These are phyloP conservation scores for bread wheat (Triticum aestivum) DNA, from an alignment of 176 grass and related monocot species.

Conservation along the genomic window DNA sequence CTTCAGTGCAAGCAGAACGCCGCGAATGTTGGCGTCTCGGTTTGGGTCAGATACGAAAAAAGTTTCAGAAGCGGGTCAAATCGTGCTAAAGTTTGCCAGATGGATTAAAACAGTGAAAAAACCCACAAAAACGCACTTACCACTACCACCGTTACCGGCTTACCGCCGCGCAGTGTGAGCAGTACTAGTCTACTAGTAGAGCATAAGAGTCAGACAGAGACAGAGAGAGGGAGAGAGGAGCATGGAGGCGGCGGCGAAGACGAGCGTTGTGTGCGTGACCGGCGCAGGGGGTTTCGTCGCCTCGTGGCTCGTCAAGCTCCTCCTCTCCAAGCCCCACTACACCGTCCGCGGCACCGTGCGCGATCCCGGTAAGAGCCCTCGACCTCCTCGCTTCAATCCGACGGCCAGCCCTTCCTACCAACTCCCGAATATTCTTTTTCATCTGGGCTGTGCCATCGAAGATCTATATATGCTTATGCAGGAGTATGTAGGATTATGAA, in stretches of 20 bases:
- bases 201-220: not conserved
- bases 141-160: too few relatives aligned
- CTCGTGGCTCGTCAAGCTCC: conserved; percentile 1
- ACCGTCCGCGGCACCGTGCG: conserved; percentile 7
- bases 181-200: too few relatives aligned
- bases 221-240: not conserved
- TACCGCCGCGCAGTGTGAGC: too few relatives aligned
- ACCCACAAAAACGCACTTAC: too few relatives aligned
- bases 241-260: not conserved
- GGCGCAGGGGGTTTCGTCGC: conserved; percentile 14
- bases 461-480: not conserved
- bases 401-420: not conserved
- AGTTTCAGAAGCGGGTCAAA: too few relatives aligned
- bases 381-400: not conserved
- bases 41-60: too few relatives aligned
- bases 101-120: too few relatives aligned
- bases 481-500: not conserved
- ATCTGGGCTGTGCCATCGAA: not conserved
- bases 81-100: too few relatives aligned
- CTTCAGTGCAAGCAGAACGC: too few relatives aligned
- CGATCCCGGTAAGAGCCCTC: not conserved
- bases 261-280: conserved; percentile 8
- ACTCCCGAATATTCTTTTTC: not conserved
- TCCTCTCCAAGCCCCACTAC: not conserved
- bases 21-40: too few relatives aligned